phyloP scores from a whole-genome alignment of 129 eudicot species.

The Oenanthe sinensis region DNA sequence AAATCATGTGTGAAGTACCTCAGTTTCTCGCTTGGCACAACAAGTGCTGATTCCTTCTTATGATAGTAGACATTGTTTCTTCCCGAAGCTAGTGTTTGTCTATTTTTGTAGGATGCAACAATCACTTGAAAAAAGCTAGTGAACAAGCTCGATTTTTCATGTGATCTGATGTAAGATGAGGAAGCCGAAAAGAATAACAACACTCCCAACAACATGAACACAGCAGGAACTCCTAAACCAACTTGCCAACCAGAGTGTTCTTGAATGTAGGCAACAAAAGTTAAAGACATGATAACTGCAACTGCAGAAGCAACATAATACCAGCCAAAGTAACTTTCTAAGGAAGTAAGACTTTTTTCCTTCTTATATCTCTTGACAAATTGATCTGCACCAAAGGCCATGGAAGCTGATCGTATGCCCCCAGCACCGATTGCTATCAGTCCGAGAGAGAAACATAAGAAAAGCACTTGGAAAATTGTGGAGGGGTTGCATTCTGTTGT shows the following conservation, averaged over 20 bases:
- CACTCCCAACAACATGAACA: conserved; percentile 12
- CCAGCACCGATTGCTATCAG: conserved; percentile 45
- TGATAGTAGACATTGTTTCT: not conserved
- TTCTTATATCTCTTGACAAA: not conserved
- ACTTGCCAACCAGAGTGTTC: conserved; percentile 28
- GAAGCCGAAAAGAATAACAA: conserved; percentile 15
- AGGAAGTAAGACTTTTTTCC: not conserved
- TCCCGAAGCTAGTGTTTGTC: not conserved
- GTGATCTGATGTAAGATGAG: not conserved
- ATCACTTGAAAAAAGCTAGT: conserved; percentile 30
- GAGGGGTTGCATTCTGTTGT: conserved; percentile 14
- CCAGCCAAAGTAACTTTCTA: conserved; percentile 36
- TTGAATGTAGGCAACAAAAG: conserved; percentile 1
- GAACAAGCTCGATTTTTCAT: conserved; percentile 17
- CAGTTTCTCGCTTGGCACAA: conserved; percentile 17
- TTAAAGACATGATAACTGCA: not conserved
- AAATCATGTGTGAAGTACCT: not conserved
- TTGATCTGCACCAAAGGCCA: conserved; percentile 55
- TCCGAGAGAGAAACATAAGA: conserved; percentile 25
- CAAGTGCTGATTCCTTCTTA: conserved; percentile 14
- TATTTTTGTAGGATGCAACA: conserved; percentile 30
- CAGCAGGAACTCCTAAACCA: conserved; percentile 37
- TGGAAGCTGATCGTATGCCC: conserved; percentile 29
- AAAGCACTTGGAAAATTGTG: conserved; percentile 14
- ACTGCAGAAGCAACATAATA: conserved; percentile 25